phyloP scores from a whole-genome alignment of 257 asterid species.

The Solanum chilense region DNA sequence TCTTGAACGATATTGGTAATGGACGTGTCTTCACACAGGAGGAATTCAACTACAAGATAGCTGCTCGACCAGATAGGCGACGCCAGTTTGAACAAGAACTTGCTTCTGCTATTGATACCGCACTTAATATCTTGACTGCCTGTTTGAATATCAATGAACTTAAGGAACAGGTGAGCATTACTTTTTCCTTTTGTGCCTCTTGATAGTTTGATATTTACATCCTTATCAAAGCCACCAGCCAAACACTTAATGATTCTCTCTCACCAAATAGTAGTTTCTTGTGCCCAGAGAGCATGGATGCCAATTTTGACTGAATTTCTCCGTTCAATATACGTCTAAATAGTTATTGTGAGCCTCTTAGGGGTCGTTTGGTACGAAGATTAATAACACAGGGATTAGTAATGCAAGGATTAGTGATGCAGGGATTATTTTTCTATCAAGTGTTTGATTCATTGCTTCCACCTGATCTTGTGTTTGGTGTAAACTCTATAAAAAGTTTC shows the following conservation, averaged over 20 bases:
- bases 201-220: not conserved
- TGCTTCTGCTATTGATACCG: constrained; percentile 63
- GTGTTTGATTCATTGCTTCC: not conserved
- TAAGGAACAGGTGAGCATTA: constrained; percentile 64
- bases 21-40: constrained; percentile 39
- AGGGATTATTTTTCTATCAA: not conserved
- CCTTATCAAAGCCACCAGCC: not conserved
- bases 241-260: not conserved
- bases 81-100: constrained; percentile 87
- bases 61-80: constrained; percentile 97
- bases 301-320: not conserved
- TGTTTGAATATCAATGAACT: constrained; percentile 74
- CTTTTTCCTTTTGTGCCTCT: not conserved
- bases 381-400: not conserved
- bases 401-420: not conserved
- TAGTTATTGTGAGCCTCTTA: not conserved
- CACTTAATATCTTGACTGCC: constrained; percentile 77
- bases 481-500: not conserved
- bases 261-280: not conserved
- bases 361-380: not conserved
- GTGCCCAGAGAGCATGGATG: not conserved
- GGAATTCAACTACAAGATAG: constrained; percentile 87
- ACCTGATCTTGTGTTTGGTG: not conserved
- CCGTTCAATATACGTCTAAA: not conserved
- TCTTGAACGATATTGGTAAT: not conserved